Conservation (phyloP, 2,329 filamentous ascomycete genomes). For the Domatiomyces catenatus region DNA sequence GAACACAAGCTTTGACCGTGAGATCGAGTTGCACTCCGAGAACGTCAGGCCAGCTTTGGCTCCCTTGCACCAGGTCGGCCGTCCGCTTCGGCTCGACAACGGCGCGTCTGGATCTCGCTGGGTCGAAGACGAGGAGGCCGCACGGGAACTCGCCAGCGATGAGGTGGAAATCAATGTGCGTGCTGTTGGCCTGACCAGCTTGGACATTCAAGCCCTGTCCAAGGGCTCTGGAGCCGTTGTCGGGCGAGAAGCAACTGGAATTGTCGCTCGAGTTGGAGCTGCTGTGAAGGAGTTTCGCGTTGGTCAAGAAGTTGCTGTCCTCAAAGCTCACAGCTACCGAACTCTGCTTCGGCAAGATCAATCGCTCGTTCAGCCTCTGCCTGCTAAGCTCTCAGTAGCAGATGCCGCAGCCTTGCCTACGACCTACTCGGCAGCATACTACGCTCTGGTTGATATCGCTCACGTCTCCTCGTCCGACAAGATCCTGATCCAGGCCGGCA, state of each 20-base stretch:
- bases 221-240: slow-evolving; percentile 12
- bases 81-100: slow-evolving; percentile 6
- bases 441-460: slow-evolving; percentile 18
- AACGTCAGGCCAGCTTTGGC: neutral
- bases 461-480: slow-evolving; percentile 9
- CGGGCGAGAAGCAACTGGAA: slow-evolving; percentile 28
- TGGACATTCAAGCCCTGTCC: slow-evolving; percentile 1
- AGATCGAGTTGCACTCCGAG: slow-evolving; percentile 2
- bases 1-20: slow-evolving; percentile 5
- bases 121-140: slow-evolving; percentile 3
- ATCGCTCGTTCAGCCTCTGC: neutral
- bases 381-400: slow-evolving; percentile 7
- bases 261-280: slow-evolving; percentile 20
- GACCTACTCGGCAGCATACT: slow-evolving; percentile 18
- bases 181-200: slow-evolving; percentile 8
- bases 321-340: neutral
- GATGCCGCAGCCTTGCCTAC: slow-evolving; percentile 17
- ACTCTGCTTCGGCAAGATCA: neutral
- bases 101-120: neutral
- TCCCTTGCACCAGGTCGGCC: slow-evolving; percentile 7
- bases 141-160: slow-evolving; percentile 2
- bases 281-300: slow-evolving; percentile 3
- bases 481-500: slow-evolving; percentile 16
- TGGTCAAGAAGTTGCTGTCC: slow-evolving; percentile 3
- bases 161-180: slow-evolving; percentile 18